Percentiles rank a stretch among this genome's conserved stretches.
Conservation (phyloP, 495 filamentous ascomycete species). For the Talaromyces wortmannii region DNA sequence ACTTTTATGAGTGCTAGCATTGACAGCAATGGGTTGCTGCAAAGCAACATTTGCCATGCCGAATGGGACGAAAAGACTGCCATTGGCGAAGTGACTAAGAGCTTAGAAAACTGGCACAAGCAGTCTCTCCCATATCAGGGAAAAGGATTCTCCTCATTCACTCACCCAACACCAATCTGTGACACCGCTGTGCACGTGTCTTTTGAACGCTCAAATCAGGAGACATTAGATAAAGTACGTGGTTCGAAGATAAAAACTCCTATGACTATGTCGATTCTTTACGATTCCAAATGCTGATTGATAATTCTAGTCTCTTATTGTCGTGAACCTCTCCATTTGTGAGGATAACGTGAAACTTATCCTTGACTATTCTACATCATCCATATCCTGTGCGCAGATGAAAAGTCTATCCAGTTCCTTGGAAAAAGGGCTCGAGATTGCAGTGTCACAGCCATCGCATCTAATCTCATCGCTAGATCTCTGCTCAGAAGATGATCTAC, state of each 20-base stretch:
- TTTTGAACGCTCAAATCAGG: not conserved
- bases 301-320: not conserved
- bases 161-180: not conserved
- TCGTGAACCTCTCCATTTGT: not conserved
- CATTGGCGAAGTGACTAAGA: not conserved
- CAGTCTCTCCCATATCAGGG: not conserved
- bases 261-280: no score
- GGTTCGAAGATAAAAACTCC: no score
- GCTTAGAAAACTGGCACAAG: not conserved
- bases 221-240: no score
- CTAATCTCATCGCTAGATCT: not conserved
- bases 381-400: not conserved
- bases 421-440: not conserved
- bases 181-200: not conserved
- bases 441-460: not conserved
- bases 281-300: not conserved
- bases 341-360: not conserved
- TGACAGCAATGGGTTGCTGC: not conserved
- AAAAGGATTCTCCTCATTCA: not conserved
- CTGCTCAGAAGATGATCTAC: not conserved
- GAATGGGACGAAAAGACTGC: not conserved
- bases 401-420: not conserved
- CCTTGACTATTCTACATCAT: not conserved
- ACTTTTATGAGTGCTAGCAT: slow-evolving; percentile 16
- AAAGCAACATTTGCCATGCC: not conserved